Percentiles rank a stretch among this genome's conserved stretches.
These are phyloP conservation scores for Auricularia cornea DNA, from an alignment of 768 basidiomycete genomes.

Conservation along the genomic window DNA sequence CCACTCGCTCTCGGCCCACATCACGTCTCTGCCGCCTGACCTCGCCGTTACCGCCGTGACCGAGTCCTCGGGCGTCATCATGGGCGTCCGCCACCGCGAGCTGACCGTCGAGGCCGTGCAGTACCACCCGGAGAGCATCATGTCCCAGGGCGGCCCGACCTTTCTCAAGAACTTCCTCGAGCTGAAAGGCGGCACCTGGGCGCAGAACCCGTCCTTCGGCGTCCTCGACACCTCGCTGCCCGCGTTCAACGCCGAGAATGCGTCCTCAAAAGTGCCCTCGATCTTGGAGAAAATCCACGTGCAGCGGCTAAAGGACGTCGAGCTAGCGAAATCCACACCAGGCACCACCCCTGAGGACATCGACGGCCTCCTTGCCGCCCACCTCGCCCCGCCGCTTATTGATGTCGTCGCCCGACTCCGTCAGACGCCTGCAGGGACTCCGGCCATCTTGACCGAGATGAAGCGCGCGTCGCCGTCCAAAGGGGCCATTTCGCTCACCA, in stretches of 20 bases:
- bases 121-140: conserved; percentile 96
- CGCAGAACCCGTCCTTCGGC: conserved; percentile 67
- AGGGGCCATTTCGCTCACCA: conserved; percentile 76
- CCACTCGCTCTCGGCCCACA: conserved; percentile 84
- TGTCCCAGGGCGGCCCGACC: conserved; percentile 79
- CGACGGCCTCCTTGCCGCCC: conserved; percentile 65
- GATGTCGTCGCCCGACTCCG: conserved; percentile 63
- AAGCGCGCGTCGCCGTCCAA: conserved; percentile 98
- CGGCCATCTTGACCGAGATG: conserved; percentile 86
- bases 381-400: conserved; percentile 77
- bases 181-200: conserved; percentile 85
- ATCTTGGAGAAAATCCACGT: conserved; percentile 83
- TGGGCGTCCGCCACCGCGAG: conserved; percentile 90
- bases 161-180: conserved; percentile 85
- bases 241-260: conserved; percentile 31
- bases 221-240: conserved; percentile 53
- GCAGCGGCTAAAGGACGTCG: conserved; percentile 76
- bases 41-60: conserved; percentile 81
- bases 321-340: conserved; percentile 64
- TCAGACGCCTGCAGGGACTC: conserved; percentile 33
- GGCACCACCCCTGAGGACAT: conserved; percentile 72
- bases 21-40: conserved; percentile 65
- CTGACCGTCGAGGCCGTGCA: conserved; percentile 88
- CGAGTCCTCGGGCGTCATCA: conserved; percentile 88
- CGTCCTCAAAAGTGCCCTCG: conserved; percentile 49